These are phyloP conservation scores for Rhizophora apiculata DNA, from an alignment of 345 rosid species.

Conservation along the genomic window DNA sequence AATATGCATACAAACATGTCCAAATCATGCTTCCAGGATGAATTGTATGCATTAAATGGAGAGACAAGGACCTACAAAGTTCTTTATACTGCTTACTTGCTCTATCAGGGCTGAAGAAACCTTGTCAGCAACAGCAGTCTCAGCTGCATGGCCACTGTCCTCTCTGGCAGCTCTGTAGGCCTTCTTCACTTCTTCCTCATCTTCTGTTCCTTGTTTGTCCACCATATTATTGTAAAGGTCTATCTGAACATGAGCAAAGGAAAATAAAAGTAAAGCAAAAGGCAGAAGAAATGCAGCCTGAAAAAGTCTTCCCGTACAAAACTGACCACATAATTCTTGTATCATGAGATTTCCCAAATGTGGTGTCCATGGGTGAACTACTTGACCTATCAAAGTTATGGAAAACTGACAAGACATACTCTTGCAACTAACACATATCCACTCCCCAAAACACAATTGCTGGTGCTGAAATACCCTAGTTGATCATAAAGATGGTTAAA, in stretches of 20 bases:
- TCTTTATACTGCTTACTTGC: constrained; percentile 43
- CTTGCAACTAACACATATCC: background rate
- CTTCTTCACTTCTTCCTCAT: constrained; percentile 69
- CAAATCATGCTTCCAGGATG: constrained; percentile 1
- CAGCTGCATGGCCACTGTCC: constrained; percentile 62
- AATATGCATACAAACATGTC: constrained; percentile 22
- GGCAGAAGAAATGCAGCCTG: constrained; percentile 3
- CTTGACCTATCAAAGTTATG: background rate
- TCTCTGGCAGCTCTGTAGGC: constrained; percentile 92
- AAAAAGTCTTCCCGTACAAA: background rate
- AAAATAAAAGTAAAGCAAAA: constrained; percentile 1
- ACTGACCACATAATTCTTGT: background rate
- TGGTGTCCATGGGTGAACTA: background rate
- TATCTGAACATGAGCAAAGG: constrained; percentile 42
- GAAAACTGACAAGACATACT: background rate
- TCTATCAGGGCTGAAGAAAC: constrained; percentile 78
- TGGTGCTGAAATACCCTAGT: too few relatives aligned
- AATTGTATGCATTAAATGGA: background rate
- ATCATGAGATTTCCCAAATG: background rate
- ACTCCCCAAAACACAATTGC: background rate
- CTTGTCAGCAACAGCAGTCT: constrained; percentile 57
- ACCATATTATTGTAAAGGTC: constrained; percentile 87
- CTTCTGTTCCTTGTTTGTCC: constrained; percentile 76
- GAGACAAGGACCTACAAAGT: background rate
- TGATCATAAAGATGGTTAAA: too few relatives aligned